Percentiles rank a stretch among this genome's conserved stretches.
Evolutionary conservation across 768 basidiomycete genomes (phyloP).

Genomic region (Panaeolus cyanescens): DNA sequence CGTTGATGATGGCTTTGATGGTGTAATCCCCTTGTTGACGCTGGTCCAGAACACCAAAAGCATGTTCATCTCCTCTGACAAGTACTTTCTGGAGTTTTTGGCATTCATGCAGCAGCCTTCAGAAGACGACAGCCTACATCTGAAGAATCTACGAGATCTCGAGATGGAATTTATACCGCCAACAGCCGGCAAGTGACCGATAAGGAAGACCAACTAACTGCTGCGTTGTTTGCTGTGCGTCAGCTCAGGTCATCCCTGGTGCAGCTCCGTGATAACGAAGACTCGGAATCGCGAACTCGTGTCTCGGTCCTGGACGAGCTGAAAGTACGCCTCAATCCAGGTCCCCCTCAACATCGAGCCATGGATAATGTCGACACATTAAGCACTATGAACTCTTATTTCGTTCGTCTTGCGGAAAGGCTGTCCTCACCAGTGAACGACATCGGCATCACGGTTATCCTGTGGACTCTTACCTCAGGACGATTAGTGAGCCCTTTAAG

Average conservation of each 20-base stretch:
- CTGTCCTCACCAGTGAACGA: too few relatives aligned
- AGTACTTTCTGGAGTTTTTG: neutral
- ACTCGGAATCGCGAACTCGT: neutral
- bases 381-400: too few relatives aligned
- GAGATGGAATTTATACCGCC: neutral
- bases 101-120: neutral
- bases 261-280: too few relatives aligned
- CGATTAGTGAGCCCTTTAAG: too few relatives aligned
- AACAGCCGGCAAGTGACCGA: too few relatives aligned
- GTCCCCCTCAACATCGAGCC: too few relatives aligned
- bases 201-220: neutral
- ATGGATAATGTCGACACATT: too few relatives aligned
- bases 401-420: too few relatives aligned
- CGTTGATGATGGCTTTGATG: neutral
- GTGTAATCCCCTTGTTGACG: neutral
- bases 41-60: neutral
- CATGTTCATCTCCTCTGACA: neutral
- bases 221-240: neutral
- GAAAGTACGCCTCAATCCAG: neutral
- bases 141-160: neutral
- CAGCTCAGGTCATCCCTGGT: neutral
- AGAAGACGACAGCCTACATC: neutral
- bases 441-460: too few relatives aligned
- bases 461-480: too few relatives aligned
- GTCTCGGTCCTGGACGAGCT: neutral